phyloP scores from a whole-genome alignment of 148 eudicot species.

The Dysphania ambrosioides region DNA sequence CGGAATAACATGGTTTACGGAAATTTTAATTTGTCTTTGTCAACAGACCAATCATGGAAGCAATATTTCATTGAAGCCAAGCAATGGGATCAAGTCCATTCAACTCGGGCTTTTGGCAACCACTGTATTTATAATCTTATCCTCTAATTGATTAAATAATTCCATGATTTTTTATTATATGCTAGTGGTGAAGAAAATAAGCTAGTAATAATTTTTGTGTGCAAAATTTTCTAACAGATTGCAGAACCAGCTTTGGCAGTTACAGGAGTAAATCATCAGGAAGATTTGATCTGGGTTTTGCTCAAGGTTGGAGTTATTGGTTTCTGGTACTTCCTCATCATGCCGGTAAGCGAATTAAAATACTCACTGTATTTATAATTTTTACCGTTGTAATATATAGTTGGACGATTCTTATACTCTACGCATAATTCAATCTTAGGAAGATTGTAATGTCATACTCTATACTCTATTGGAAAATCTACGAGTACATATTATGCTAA shows the following conservation, averaged over 20 bases:
- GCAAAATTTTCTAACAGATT: constrained; percentile 31
- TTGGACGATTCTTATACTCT: not conserved
- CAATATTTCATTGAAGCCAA: constrained; percentile 13
- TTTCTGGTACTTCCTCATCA: constrained; percentile 65
- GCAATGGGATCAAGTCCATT: constrained; percentile 26
- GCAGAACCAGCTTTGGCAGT: constrained; percentile 70
- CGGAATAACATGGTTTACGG: too few relatives aligned
- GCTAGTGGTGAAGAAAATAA: too few relatives aligned
- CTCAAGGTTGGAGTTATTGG: constrained; percentile 55
- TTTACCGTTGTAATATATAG: too few relatives aligned
- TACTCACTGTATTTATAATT: not conserved
- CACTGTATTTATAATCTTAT: constrained; percentile 51
- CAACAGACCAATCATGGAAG: constrained; percentile 25
- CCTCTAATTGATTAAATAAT: not conserved
- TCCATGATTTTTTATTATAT: not conserved
- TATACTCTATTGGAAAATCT: too few relatives aligned
- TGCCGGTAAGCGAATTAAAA: constrained; percentile 62
- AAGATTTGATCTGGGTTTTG: constrained; percentile 40
- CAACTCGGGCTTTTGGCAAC: constrained; percentile 47
- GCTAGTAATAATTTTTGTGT: not conserved
- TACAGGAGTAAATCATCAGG: constrained; percentile 69
- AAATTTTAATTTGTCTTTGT: not conserved
- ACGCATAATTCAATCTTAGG: not conserved
- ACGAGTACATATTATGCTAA: too few relatives aligned
- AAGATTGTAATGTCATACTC: too few relatives aligned